Conservation (phyloP, 495 filamentous ascomycete species). For the Neurospora tetrasperma region DNA sequence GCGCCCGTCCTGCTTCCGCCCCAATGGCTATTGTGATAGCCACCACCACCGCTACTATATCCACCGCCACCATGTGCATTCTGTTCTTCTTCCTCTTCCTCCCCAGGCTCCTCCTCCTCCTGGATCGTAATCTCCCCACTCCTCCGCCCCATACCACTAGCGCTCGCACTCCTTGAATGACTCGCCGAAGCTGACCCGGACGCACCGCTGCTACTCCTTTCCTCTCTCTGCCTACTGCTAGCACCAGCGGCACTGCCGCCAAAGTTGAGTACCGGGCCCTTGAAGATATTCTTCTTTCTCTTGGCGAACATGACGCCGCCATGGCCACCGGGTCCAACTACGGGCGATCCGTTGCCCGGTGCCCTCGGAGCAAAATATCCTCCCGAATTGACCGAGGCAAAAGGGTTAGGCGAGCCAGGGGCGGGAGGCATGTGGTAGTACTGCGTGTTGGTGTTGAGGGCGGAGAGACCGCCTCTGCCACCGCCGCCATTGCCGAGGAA, state of each 20-base stretch:
- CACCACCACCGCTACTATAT: background rate
- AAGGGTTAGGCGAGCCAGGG: background rate
- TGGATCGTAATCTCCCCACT: slow-evolving; percentile 69
- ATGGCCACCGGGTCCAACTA: slow-evolving; percentile 17
- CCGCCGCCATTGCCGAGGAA: background rate
- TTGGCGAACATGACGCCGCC: slow-evolving; percentile 79
- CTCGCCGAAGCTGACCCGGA: slow-evolving; percentile 17
- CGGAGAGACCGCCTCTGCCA: background rate
- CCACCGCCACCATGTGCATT: background rate
- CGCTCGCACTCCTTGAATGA: slow-evolving; percentile 42
- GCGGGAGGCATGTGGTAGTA: background rate
- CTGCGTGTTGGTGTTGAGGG: background rate
- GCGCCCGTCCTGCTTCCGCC: slow-evolving; percentile 74
- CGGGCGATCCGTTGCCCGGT: background rate
- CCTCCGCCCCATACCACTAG: slow-evolving; percentile 39
- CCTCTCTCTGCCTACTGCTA: slow-evolving; percentile 11
- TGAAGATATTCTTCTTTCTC: slow-evolving; percentile 79
- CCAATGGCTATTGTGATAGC: slow-evolving; percentile 12
- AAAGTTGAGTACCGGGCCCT: slow-evolving; percentile 61
- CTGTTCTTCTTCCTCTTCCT: slow-evolving; percentile 20
- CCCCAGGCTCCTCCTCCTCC: slow-evolving; percentile 70
- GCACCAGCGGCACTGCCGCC: slow-evolving; percentile 18
- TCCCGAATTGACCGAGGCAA: slow-evolving; percentile 4
- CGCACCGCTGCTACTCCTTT: slow-evolving; percentile 9
- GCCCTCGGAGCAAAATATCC: background rate